Evolutionary conservation across 2,329 filamentous ascomycete species (phyloP).

Genomic region (Talaromyces sp.): DNA sequence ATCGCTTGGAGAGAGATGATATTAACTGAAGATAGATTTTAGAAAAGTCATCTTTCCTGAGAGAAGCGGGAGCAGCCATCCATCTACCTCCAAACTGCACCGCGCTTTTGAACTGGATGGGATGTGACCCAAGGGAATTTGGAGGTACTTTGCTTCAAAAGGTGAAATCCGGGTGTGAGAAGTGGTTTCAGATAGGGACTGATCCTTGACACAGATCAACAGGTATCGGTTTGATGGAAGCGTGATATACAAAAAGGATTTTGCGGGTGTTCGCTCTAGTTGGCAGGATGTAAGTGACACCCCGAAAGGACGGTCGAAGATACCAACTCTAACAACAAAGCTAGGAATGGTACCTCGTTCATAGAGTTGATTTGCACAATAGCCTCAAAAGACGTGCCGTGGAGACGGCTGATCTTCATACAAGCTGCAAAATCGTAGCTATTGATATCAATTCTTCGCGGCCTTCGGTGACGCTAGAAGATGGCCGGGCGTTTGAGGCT

Average conservation of each 20-base stretch:
- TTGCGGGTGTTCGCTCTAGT: constrained; percentile 14
- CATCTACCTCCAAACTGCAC: constrained; percentile 33
- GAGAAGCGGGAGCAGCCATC: constrained; percentile 30
- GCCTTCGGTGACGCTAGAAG: constrained; percentile 22
- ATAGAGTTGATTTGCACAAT: constrained; percentile 49
- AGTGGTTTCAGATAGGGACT: neutral
- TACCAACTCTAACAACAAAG: neutral
- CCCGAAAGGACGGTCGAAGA: neutral
- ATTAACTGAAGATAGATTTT: constrained; percentile 26
- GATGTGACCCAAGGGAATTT: constrained; percentile 22
- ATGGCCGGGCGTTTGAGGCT: constrained; percentile 21
- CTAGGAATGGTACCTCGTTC: constrained; percentile 38
- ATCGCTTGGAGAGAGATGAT: neutral
- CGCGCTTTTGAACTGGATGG: constrained; percentile 28
- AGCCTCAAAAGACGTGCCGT: constrained; percentile 37
- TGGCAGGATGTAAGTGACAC: constrained; percentile 28
- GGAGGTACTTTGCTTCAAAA: constrained; percentile 28
- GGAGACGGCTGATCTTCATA: constrained; percentile 25
- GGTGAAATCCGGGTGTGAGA: constrained; percentile 6
- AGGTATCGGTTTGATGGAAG: constrained; percentile 19
- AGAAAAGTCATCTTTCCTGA: constrained; percentile 29
- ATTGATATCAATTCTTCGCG: constrained; percentile 16
- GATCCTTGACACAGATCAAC: constrained; percentile 17
- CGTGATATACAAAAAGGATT: constrained; percentile 21
- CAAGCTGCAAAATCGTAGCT: constrained; percentile 23